These are phyloP conservation scores for Singerocomus rubriflavus DNA, from an alignment of 1,284 basidiomycete species.

Conservation along the genomic window DNA sequence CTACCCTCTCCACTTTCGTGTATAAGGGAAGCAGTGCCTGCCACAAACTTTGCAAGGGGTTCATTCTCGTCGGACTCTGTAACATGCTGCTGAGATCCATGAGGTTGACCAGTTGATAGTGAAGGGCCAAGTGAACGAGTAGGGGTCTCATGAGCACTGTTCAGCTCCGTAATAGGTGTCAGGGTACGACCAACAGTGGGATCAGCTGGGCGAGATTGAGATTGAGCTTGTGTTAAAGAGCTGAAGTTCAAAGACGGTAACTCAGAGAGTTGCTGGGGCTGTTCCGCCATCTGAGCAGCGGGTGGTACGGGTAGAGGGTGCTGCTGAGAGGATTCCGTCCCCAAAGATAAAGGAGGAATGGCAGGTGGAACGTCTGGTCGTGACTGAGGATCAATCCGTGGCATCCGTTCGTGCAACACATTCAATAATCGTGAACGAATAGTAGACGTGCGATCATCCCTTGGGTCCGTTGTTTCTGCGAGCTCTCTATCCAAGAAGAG, in stretches of 20 bases:
- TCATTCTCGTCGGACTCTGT: constrained; percentile 28
- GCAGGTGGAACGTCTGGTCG: constrained; percentile 16
- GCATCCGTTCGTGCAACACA: constrained; percentile 69
- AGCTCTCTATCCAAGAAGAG: constrained; percentile 89
- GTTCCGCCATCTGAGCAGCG: constrained; percentile 19
- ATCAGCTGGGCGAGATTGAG: constrained; percentile 21
- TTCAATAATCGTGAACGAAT: constrained; percentile 62
- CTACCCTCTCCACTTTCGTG: constrained; percentile 20
- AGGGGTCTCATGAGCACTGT: constrained; percentile 28
- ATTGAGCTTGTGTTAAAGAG: constrained; percentile 16
- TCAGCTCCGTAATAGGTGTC: constrained; percentile 49
- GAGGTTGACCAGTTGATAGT: constrained; percentile 25
- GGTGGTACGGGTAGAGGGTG: constrained; percentile 11
- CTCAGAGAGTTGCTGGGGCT: constrained; percentile 33
- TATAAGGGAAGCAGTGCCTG: constrained; percentile 19
- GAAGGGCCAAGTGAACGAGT: constrained; percentile 18
- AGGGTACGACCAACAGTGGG: constrained; percentile 28
- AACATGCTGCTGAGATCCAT: constrained; percentile 6
- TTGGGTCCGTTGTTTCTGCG: constrained; percentile 75
- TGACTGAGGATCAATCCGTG: constrained; percentile 31
- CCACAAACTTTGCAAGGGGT: constrained; percentile 18
- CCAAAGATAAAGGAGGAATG: constrained; percentile 16
- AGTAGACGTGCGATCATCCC: constrained; percentile 72
- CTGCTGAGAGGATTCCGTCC: constrained; percentile 22
- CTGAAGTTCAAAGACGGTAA: constrained; percentile 48